These are phyloP conservation scores for Tricholoma terreum DNA, from an alignment of 768 basidiomycete species.

Conservation along the genomic window DNA sequence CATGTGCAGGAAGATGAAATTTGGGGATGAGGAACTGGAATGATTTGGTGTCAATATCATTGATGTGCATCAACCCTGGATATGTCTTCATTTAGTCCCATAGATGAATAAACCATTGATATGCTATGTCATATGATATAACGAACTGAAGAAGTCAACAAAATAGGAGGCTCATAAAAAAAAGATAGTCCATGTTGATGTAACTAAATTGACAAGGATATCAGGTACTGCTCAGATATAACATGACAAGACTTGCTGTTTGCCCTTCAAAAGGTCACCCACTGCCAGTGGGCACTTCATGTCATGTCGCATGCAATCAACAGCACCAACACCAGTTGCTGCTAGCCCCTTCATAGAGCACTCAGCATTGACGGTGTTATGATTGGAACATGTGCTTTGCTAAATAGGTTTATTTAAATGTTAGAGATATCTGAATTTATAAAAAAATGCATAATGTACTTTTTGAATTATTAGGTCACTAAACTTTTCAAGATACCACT, in stretches of 20 bases:
- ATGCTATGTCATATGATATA: conserved; percentile 30
- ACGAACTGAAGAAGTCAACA: conserved; percentile 11
- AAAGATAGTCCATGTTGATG: conserved; percentile 33
- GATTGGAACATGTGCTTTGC: conserved; percentile 20
- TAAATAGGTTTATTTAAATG: conserved; percentile 6
- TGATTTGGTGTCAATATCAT: background rate
- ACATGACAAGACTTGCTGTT: background rate
- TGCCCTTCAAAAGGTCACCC: conserved; percentile 29
- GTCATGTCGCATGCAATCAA: conserved; percentile 23
- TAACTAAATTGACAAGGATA: conserved; percentile 18
- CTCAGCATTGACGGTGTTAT: conserved; percentile 15
- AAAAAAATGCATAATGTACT: background rate
- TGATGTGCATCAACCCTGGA: conserved; percentile 8
- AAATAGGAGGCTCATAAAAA: conserved; percentile 15
- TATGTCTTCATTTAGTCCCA: conserved; percentile 7
- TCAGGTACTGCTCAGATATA: background rate
- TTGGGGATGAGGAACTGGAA: no score
- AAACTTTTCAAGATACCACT: conserved; percentile 4
- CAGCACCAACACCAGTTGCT: conserved; percentile 19
- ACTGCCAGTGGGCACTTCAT: conserved; percentile 22
- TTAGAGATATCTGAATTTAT: background rate
- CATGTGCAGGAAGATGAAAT: no score
- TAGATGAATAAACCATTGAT: no score
- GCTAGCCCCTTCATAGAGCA: conserved; percentile 19
- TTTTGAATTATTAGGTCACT: conserved; percentile 4